A percentile compares a stretch with the other conserved stretches of the same genome.
phyloP scores from a whole-genome alignment of 2,329 filamentous ascomycete genomes.

The Ampelomyces quisqualis region DNA sequence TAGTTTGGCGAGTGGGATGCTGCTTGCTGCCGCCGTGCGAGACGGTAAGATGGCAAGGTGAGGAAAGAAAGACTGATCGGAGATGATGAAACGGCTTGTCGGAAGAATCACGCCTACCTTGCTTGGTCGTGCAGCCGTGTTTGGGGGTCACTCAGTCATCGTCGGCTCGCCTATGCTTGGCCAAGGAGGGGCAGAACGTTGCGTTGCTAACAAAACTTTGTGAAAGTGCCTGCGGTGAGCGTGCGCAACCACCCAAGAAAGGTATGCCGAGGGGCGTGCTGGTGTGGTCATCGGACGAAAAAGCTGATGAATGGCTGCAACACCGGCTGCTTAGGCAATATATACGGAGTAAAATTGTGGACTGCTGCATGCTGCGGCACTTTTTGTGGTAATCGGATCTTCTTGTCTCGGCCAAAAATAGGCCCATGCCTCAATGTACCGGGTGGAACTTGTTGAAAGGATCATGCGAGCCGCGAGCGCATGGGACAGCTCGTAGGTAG shows the following conservation, averaged over 20 bases:
- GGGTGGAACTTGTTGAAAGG: conserved; percentile 4
- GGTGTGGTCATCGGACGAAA: conserved; percentile 17
- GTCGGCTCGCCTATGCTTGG: conserved; percentile 10
- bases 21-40: too few relatives aligned
- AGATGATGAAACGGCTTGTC: conserved; percentile 23
- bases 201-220: conserved; percentile 4
- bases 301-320: conserved; percentile 13
- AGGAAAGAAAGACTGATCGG: conserved; percentile 11
- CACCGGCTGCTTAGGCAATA: conserved; percentile 20
- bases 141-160: conserved; percentile 14
- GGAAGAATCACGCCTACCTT: conserved; percentile 14
- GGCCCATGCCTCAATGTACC: conserved; percentile 19
- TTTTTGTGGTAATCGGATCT: conserved; percentile 21
- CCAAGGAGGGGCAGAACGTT: conserved; percentile 18
- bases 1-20: too few relatives aligned
- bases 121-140: conserved; percentile 18
- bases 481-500: too few relatives aligned
- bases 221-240: too few relatives aligned
- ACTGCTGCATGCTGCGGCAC: conserved; percentile 14
- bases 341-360: too few relatives aligned
- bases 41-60: too few relatives aligned
- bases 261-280: conserved; percentile 1
- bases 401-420: conserved; percentile 23
- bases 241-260: conserved; percentile 2
- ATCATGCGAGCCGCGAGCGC: too few relatives aligned